phyloP scores from a whole-genome alignment of 2,329 filamentous ascomycete species.

The Pseudogymnoascus sp. region DNA sequence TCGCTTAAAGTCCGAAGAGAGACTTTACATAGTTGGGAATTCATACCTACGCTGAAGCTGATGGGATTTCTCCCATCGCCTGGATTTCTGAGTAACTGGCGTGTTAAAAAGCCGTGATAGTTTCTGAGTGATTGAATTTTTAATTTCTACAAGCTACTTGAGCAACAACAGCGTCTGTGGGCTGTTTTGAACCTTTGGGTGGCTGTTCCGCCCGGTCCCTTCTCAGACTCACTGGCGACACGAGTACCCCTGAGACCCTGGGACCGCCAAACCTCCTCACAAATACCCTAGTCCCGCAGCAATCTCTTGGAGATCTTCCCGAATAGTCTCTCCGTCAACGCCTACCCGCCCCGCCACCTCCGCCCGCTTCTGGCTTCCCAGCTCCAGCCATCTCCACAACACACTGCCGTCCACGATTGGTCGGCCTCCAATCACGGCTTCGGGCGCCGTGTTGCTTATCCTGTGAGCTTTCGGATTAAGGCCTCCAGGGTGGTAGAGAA shows the following conservation, averaged over 20 bases:
- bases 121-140: not conserved
- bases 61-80: not conserved
- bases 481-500: conserved; percentile 68
- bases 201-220: not conserved
- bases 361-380: conserved; percentile 56
- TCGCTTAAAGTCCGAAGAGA: not conserved
- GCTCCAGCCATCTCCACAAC: conserved; percentile 65
- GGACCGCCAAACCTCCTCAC: conserved; percentile 20
- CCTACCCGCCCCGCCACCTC: conserved; percentile 73
- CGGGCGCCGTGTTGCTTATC: conserved; percentile 46
- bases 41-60: not conserved
- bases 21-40: not conserved
- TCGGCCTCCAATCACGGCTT: conserved; percentile 36
- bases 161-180: not conserved
- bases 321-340: conserved; percentile 56
- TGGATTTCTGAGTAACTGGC: not conserved
- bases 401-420: conserved; percentile 66
- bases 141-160: not conserved
- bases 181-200: not conserved
- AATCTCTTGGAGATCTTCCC: conserved; percentile 60
- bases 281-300: conserved; percentile 56
- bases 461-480: conserved; percentile 80
- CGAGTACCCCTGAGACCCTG: not conserved
- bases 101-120: not conserved
- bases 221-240: not conserved